Base-by-base conservation (phyloP, 768 basidiomycete species). In the Boletus patriciae region DNA sequence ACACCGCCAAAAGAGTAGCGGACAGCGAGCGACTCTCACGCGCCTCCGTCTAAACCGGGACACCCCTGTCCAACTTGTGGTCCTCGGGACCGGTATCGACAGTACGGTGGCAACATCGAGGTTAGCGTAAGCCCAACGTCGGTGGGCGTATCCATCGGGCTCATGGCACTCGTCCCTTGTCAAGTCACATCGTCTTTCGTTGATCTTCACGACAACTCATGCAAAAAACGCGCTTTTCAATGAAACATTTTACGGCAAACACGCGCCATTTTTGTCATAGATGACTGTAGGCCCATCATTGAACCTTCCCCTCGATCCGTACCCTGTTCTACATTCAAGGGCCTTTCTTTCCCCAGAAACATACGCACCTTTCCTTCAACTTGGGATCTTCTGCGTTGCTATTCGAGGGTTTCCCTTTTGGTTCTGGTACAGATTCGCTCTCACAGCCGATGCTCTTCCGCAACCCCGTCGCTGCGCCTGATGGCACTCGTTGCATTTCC, bases 401-500 rank as follows among this genome's bases (percentile, higher is more conserved):
- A n/a, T 29, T 46, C 41, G 25, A 31, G 5, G 44, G 11, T 41
- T 55, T 50, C 27, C 33, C 27, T 19, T 48, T 18, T 25, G 12
- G 42, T 38, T 52, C 41, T 33, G 45, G n/a, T n/a, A 5, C 40
- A 37, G 57, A 58, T 59, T 50, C 65, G 29, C 61, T 43, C 23
- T 47, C 57, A 27, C 46, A 42, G 29, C 37, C 25, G 37, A 44
- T n/a, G 47, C n/a, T 42, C 40, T 47, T 40, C 52, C 27, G 23
- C 44, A 50, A 47, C 40, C 33, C 34, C 40, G 25, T 33, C 40
- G 18, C 55, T 58, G 57, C 63, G 56, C 46, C 23, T 59, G 54
- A 57, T 62, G 57, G 37, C 25, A 49, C 42, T 43, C 44, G 52
- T 33, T 57, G 19, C 53, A 69, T 68, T 60, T 65, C 67, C 68